Conservation (phyloP, 805 yeast species). For the Myxozyma udenii region DNA sequence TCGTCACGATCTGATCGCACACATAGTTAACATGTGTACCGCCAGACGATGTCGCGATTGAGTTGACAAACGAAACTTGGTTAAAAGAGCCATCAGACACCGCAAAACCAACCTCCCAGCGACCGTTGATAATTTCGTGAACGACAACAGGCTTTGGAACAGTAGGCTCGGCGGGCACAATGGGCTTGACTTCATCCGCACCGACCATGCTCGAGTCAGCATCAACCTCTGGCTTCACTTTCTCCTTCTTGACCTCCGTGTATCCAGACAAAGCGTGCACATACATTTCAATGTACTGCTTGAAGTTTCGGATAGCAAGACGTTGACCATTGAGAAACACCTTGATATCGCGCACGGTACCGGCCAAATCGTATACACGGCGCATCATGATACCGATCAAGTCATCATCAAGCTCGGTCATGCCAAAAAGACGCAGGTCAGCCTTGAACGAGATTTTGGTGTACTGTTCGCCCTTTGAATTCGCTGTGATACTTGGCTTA, state of each 20-base stretch:
- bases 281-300: conserved; percentile 83
- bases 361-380: conserved; percentile 93
- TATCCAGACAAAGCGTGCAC: conserved; percentile 62
- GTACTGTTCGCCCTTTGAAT: conserved; percentile 60
- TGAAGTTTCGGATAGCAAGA: conserved; percentile 70
- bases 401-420: conserved; percentile 82
- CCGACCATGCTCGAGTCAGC: conserved; percentile 31
- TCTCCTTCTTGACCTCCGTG: conserved; percentile 33
- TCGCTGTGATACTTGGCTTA: conserved; percentile 65
- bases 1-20: conserved; percentile 77
- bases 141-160: conserved; percentile 41
- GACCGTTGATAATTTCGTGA: conserved; percentile 73
- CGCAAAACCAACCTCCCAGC: conserved; percentile 97
- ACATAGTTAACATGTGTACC: conserved; percentile 91
- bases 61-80: conserved; percentile 94
- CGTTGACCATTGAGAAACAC: conserved; percentile 74
- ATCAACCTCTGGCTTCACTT: conserved; percentile 36
- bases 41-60: conserved; percentile 95
- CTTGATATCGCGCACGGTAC: conserved; percentile 79
- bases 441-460: conserved; percentile 88
- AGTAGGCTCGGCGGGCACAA: conserved; percentile 37
- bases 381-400: conserved; percentile 79
- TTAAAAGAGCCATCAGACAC: conserved; percentile 85
- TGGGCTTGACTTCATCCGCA: conserved; percentile 41
- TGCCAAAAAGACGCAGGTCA: conserved; percentile 76